phyloP scores from a whole-genome alignment of 441 rosid species.

The Omphalea diandra region DNA sequence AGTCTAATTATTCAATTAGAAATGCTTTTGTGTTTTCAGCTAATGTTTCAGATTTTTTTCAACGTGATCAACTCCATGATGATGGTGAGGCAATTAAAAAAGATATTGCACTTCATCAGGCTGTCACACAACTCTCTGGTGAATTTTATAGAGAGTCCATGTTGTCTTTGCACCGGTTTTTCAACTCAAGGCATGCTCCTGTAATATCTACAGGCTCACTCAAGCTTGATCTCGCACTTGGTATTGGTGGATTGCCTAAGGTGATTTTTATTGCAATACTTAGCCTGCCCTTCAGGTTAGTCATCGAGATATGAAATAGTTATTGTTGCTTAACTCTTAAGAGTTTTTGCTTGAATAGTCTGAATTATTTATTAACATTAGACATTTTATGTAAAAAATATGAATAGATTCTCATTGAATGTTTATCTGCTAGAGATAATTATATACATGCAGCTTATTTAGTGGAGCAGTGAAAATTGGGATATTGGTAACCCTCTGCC shows the following conservation, averaged over 20 bases:
- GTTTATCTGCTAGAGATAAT: slow-evolving; percentile 3
- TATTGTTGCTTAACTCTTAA: background rate
- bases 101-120: slow-evolving; percentile 59
- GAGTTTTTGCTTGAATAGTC: background rate
- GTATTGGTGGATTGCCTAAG: slow-evolving; percentile 94
- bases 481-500: too few species aligned
- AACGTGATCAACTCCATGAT: slow-evolving; percentile 58
- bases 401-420: background rate
- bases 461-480: too few species aligned
- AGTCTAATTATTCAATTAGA: background rate
- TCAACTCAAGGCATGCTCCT: slow-evolving; percentile 53
- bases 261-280: slow-evolving; percentile 33
- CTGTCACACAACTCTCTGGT: slow-evolving; percentile 60
- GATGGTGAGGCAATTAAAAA: slow-evolving; percentile 49
- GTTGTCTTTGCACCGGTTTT: slow-evolving; percentile 69
- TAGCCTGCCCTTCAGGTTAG: background rate
- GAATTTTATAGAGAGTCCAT: slow-evolving; percentile 73
- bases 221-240: slow-evolving; percentile 84
- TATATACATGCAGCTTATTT: too few species aligned
- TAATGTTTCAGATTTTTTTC: slow-evolving; percentile 54
- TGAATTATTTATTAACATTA: background rate
- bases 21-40: slow-evolving; percentile 34
- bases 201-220: slow-evolving; percentile 87
- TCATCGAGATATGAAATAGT: background rate
- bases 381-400: background rate